Evolutionary conservation across 2,329 filamentous ascomycete species (phyloP), one percentile per base, ranked within the genome.

Genomic region (Microthyrium microscopicum): DNA sequence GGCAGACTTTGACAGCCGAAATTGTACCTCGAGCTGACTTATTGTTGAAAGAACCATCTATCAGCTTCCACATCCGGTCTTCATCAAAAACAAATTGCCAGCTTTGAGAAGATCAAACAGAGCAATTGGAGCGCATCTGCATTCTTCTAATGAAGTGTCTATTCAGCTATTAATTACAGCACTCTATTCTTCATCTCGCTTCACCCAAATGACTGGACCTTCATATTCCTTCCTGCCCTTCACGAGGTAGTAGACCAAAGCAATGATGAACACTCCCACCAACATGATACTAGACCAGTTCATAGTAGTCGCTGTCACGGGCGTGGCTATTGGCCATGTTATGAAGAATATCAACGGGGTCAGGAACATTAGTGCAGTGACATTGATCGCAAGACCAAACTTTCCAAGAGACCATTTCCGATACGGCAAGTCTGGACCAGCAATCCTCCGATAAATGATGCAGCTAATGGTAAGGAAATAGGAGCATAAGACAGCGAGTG

Each of bases 381-480:
- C 28, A 39, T 60, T 60, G 41, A 59, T 41, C 2, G 49, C 43
- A 2, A 57, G 39, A 6, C 55, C 55, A 43, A 43, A 57, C 21
- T 39, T 43, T 13, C 57, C 56, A 5, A 60, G 49, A 12, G 47
- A 53, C 52, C 53, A 60, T 18, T 48, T 44, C 31, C 52, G 52
- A 29, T 41, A 36, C 9, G 55, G 54, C 5, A 61, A 47, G 5
- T 52, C 46, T 31, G 52, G 48, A n/a, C 51, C 46, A 17, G 43
- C 45, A 29, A 58, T 40, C 25, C 56, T 51, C 22, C 52, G 46
- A 39, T 52, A 55, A 15, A 58, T 45, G 6, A 61, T 50, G 36
- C 51, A 53, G 35, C 51, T 51, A 35, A 60, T 58, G 15, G 46
- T 49, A 34, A 60, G 45, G 29, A 53, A 45, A 45, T 60, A 62